Evolutionary conservation across 2,329 filamentous ascomycete species (phyloP).

Genomic region (Phialophora macrospora): DNA sequence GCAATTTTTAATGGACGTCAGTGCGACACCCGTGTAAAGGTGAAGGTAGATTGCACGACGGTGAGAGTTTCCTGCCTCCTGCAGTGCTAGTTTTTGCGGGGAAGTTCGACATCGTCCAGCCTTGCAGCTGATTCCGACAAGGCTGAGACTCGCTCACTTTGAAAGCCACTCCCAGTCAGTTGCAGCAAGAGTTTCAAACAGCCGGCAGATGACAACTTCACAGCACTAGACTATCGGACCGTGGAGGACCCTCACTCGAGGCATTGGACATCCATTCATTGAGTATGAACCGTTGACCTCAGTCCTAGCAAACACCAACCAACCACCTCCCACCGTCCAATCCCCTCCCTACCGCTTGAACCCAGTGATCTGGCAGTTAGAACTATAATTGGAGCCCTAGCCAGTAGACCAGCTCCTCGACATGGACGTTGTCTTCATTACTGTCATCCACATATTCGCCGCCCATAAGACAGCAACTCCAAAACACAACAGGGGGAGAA

Average conservation of each 20-base stretch:
- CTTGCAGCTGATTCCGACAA: not conserved
- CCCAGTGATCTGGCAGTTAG: conserved; percentile 9
- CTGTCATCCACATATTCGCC: conserved; percentile 21
- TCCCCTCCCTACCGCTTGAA: conserved; percentile 2
- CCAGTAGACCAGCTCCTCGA: conserved; percentile 27
- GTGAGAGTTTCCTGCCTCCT: not conserved
- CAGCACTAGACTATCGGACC: not conserved
- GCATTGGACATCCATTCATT: conserved; percentile 1
- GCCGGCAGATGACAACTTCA: not conserved
- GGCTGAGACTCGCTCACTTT: not conserved
- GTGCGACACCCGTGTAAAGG: not conserved
- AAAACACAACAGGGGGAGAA: conserved; percentile 5
- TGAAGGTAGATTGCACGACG: not conserved
- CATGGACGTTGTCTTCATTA: conserved; percentile 20
- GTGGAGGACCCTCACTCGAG: not conserved
- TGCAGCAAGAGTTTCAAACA: not conserved
- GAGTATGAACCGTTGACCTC: not conserved
- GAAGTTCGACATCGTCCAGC: conserved; percentile 2
- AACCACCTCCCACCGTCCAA: conserved; percentile 7
- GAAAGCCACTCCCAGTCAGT: not conserved
- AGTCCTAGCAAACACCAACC: conserved; percentile 3
- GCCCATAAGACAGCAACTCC: conserved; percentile 14
- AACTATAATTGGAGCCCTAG: conserved; percentile 22
- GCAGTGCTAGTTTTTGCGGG: not conserved
- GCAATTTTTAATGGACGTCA: not conserved